Evolutionary conservation across 176 grass and related monocot genomes (phyloP).

Genomic region (Aegilops bicornis): DNA sequence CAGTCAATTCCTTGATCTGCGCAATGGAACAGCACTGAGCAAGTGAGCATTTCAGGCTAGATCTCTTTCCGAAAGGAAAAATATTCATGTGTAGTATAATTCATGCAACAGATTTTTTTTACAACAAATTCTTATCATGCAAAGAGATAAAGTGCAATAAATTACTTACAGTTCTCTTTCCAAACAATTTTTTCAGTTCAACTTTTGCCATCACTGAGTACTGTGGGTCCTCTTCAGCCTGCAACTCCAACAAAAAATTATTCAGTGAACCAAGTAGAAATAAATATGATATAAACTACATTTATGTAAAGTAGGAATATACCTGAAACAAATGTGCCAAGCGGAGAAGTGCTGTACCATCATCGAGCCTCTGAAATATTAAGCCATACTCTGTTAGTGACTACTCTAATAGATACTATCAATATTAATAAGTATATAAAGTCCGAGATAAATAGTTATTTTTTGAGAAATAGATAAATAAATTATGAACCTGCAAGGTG

Average conservation of each 20-base stretch:
- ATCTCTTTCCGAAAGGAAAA: not conserved
- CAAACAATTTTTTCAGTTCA: slow-evolving; percentile 72
- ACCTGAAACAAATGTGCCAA: slow-evolving; percentile 93
- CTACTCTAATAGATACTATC: not conserved
- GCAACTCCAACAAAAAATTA: not conserved
- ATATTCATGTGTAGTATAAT: not conserved
- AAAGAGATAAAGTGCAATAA: not conserved
- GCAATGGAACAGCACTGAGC: not conserved
- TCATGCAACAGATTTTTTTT: not conserved
- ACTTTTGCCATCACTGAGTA: slow-evolving; percentile 70
- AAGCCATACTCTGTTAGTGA: not conserved
- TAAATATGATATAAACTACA: not conserved
- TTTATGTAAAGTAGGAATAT: not conserved
- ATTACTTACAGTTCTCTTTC: slow-evolving; percentile 57
- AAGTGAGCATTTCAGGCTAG: not conserved
- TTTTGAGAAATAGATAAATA: not conserved
- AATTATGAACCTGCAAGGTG: slow-evolving; percentile 65
- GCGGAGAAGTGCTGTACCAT: slow-evolving; percentile 72
- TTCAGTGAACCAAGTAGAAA: slow-evolving; percentile 3
- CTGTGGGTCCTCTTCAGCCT: slow-evolving; percentile 62
- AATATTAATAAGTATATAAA: not conserved
- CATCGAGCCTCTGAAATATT: slow-evolving; percentile 67
- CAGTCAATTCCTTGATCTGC: slow-evolving; percentile 74
- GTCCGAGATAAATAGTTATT: not conserved
- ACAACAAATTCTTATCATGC: not conserved